A percentile compares a stretch with the other conserved stretches of the same genome.
These are phyloP conservation scores for Stylosanthes scabra DNA, from an alignment of 331 rosid genomes.

Conservation along the genomic window DNA sequence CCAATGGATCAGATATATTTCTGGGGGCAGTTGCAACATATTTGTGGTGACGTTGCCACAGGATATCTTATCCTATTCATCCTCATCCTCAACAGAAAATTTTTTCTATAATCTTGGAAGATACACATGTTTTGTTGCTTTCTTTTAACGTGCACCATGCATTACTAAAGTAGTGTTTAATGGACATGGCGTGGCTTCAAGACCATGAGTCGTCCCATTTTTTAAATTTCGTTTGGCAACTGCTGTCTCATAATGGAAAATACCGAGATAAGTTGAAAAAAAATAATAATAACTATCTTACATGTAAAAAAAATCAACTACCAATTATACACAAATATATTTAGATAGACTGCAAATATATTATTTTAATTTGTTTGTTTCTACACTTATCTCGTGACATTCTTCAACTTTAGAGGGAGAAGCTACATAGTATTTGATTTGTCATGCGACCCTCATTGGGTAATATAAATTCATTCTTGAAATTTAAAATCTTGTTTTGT, in stretches of 20 bases:
- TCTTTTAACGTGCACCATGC: constrained; percentile 71
- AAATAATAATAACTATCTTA: too few species aligned
- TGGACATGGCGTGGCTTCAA: constrained; percentile 61
- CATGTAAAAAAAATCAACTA: too few species aligned
- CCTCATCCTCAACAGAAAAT: constrained; percentile 48
- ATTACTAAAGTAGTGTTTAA: constrained; percentile 61
- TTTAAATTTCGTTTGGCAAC: not conserved
- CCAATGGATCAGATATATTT: constrained; percentile 32
- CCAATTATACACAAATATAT: too few species aligned
- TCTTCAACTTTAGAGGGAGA: too few species aligned
- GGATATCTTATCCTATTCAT: constrained; percentile 27
- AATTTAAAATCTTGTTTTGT: not conserved
- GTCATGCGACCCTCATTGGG: constrained; percentile 33
- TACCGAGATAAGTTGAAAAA: too few species aligned
- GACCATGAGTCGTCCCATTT: constrained; percentile 74
- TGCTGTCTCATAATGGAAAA: too few species aligned
- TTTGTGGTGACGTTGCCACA: constrained; percentile 39
- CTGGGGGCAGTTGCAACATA: not conserved
- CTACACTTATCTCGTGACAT: too few species aligned
- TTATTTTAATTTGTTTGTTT: too few species aligned
- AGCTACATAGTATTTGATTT: constrained; percentile 25
- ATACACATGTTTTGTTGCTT: constrained; percentile 64
- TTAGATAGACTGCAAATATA: too few species aligned
- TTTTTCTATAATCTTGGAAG: constrained; percentile 52
- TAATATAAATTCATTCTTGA: constrained; percentile 37